phyloP scores from a whole-genome alignment of 345 rosid species.

The Noccaea caerulescens region DNA sequence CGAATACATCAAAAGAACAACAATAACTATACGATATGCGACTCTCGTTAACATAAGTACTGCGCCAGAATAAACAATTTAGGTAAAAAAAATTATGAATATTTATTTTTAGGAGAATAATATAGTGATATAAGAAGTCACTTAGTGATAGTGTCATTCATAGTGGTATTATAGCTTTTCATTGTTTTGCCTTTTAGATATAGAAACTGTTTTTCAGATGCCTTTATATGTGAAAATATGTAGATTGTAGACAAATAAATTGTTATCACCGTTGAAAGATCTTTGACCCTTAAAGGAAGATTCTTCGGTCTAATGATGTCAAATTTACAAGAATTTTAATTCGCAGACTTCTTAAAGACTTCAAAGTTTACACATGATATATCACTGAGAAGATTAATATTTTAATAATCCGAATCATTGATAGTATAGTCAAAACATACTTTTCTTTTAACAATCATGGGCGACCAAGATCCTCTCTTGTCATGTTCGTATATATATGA shows the following conservation, averaged over 20 bases:
- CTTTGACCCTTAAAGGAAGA: slow-evolving; percentile 31
- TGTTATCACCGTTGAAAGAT: slow-evolving; percentile 24
- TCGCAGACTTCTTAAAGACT: slow-evolving; percentile 18
- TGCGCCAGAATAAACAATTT: slow-evolving; percentile 18
- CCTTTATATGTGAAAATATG: slow-evolving; percentile 22
- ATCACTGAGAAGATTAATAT: not conserved
- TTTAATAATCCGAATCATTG: slow-evolving; percentile 30
- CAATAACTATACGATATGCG: slow-evolving; percentile 3
- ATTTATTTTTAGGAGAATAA: not conserved
- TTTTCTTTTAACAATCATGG: too few relatives aligned
- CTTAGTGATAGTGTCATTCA: slow-evolving; percentile 30
- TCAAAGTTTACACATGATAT: not conserved
- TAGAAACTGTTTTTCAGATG: slow-evolving; percentile 5
- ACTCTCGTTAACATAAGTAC: slow-evolving; percentile 20
- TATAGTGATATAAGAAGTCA: slow-evolving; percentile 13
- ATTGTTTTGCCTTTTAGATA: not conserved
- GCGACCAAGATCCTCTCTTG: slow-evolving; percentile 22
- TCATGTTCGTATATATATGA: slow-evolving; percentile 8
- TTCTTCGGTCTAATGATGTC: slow-evolving; percentile 20
- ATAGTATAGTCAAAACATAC: slow-evolving; percentile 24
- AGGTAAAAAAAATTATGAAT: not conserved
- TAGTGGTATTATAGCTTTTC: slow-evolving; percentile 26
- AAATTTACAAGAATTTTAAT: not conserved
- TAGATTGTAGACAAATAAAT: slow-evolving; percentile 13
- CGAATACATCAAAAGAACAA: not conserved